Percentiles rank a stretch among this genome's conserved stretches.
Evolutionary conservation across 768 basidiomycete genomes (phyloP).

Genomic region (Fomitopsis serialis): DNA sequence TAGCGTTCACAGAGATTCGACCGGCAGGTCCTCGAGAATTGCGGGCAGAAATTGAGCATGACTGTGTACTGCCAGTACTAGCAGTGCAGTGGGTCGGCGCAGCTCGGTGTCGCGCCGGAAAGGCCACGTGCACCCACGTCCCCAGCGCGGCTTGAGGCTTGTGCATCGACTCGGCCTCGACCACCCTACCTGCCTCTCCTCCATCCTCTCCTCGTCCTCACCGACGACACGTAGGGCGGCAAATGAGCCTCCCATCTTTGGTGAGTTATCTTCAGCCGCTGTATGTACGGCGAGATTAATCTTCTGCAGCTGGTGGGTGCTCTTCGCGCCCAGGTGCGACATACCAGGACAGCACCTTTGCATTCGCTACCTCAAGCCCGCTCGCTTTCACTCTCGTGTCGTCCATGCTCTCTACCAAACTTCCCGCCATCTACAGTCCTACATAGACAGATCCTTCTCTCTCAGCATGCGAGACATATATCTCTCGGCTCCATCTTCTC

Average conservation of each 20-base stretch:
- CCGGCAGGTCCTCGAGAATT: too few species aligned
- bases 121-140: not conserved
- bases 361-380: constrained; percentile 14
- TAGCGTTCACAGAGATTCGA: too few species aligned
- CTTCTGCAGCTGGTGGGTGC: constrained; percentile 30
- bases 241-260: constrained; percentile 1
- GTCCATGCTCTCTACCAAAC: constrained; percentile 1
- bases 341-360: constrained; percentile 27
- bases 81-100: too few species aligned
- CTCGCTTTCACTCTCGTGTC: constrained; percentile 16
- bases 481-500: constrained; percentile 29
- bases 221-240: not conserved
- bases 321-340: constrained; percentile 24
- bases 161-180: not conserved
- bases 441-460: not conserved
- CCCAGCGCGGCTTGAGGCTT: not conserved
- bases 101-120: too few species aligned
- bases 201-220: not conserved
- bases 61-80: too few species aligned
- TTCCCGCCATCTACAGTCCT: constrained; percentile 1
- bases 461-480: constrained; percentile 10
- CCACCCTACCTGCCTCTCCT: not conserved
- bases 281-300: not conserved
- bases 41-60: too few species aligned
- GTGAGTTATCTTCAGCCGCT: not conserved